Conservation (phyloP, 2,329 filamentous ascomycete species). For the Penicillium concentricum region DNA sequence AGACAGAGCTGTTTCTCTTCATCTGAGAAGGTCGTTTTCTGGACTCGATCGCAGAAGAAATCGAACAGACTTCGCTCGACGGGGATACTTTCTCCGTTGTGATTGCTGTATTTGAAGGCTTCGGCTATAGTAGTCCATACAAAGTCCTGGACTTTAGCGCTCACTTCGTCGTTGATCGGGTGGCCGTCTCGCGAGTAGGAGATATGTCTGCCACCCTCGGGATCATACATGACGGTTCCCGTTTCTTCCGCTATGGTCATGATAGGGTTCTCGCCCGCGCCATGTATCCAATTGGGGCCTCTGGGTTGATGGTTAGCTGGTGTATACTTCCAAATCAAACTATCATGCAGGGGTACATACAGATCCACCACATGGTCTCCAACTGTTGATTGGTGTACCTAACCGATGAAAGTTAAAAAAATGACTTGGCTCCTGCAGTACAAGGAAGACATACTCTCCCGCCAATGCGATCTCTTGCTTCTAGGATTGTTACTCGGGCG, state of each 20-base stretch:
- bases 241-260: constrained; percentile 56
- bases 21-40: constrained; percentile 38
- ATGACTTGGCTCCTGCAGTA: background rate
- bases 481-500: constrained; percentile 58
- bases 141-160: constrained; percentile 40
- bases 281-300: constrained; percentile 66
- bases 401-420: constrained; percentile 12
- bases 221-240: constrained; percentile 50
- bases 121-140: constrained; percentile 60
- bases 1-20: constrained; percentile 51
- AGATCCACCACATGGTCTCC: constrained; percentile 56
- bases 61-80: constrained; percentile 55
- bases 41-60: constrained; percentile 54
- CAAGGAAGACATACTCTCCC: constrained; percentile 50
- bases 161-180: constrained; percentile 35
- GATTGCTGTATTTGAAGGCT: constrained; percentile 60
- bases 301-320: constrained; percentile 32
- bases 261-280: constrained; percentile 60
- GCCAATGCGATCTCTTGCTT: constrained; percentile 59
- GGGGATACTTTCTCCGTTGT: constrained; percentile 52
- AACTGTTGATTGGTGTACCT: constrained; percentile 52
- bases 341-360: constrained; percentile 40
- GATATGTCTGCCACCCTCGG: constrained; percentile 51
- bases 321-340: background rate
- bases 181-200: constrained; percentile 51